phyloP scores from a whole-genome alignment of 352 stramenopile species.

The Thalassiosira exigua region DNA sequence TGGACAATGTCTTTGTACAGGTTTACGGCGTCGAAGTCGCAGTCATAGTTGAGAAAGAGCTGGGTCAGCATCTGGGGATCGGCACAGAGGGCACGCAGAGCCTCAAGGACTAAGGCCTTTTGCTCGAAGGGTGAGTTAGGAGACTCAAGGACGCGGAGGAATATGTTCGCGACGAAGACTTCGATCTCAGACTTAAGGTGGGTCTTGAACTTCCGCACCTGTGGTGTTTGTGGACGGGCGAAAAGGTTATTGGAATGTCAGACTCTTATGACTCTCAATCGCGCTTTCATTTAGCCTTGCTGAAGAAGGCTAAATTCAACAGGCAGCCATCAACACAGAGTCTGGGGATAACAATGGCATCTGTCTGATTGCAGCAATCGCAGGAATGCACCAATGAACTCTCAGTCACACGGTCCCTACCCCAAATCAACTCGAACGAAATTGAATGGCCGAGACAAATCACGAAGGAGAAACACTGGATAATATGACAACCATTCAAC shows the following conservation, averaged over 20 bases:
- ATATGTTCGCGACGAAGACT: slow-evolving; percentile 99
- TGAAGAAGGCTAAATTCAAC: too few species aligned
- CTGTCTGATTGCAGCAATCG: too few species aligned
- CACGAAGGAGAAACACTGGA: too few species aligned
- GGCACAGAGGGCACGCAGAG: slow-evolving; percentile 93
- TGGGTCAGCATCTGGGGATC: slow-evolving; percentile 94
- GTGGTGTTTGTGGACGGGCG: too few species aligned
- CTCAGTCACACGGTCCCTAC: too few species aligned
- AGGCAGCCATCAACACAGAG: too few species aligned
- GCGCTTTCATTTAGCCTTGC: too few species aligned
- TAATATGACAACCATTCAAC: too few species aligned
- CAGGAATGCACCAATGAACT: too few species aligned
- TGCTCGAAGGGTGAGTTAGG: slow-evolving; percentile 97
- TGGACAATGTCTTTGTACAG: slow-evolving; percentile 98
- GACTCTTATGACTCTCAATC: background rate
- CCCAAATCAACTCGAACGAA: too few species aligned
- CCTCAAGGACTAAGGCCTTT: slow-evolving; percentile 96
- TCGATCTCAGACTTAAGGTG: slow-evolving; percentile 98
- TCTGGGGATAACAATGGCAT: too few species aligned
- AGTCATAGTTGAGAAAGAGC: slow-evolving; percentile 99
- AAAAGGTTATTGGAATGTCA: slow-evolving; percentile 1
- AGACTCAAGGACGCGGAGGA: slow-evolving; percentile 96
- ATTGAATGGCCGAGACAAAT: too few species aligned
- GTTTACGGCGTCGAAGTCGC: slow-evolving; percentile 94
- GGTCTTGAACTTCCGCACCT: slow-evolving; percentile 86